Evolutionary conservation across 2,329 filamentous ascomycete genomes (phyloP).

Genomic region (Fusarium nanum): DNA sequence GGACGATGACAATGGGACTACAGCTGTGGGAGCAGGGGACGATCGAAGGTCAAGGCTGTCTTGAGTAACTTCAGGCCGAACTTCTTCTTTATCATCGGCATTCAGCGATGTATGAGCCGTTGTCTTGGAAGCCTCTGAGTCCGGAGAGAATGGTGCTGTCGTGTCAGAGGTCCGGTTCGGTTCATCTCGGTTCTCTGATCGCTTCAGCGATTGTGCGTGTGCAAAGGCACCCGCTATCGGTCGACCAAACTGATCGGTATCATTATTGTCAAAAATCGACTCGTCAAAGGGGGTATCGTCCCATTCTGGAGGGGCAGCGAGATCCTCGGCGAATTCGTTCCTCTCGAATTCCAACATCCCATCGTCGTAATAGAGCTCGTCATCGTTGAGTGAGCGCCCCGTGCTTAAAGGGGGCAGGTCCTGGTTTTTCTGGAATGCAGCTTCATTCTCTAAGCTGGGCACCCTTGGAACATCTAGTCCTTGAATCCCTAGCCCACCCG

Average conservation of each 20-base stretch:
- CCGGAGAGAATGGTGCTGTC: conserved; percentile 58
- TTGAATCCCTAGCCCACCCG: conserved; percentile 59
- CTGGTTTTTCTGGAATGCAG: conserved; percentile 40
- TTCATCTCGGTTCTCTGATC: conserved; percentile 46
- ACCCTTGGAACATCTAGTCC: conserved; percentile 45
- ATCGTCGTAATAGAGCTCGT: conserved; percentile 78
- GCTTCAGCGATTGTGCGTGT: conserved; percentile 61
- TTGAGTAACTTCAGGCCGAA: conserved; percentile 14
- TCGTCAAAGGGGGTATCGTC: conserved; percentile 75
- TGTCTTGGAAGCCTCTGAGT: conserved; percentile 59
- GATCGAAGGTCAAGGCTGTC: conserved; percentile 16
- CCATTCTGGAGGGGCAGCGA: conserved; percentile 55
- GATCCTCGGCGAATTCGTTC: conserved; percentile 59
- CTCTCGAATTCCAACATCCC: conserved; percentile 64
- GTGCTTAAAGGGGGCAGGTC: conserved; percentile 28
- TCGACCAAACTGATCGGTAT: conserved; percentile 71
- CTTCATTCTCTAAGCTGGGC: conserved; percentile 35
- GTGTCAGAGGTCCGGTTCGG: conserved; percentile 61
- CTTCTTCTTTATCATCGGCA: conserved; percentile 39
- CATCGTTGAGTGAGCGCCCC: conserved; percentile 52
- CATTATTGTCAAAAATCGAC: conserved; percentile 76
- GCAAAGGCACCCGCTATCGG: conserved; percentile 70
- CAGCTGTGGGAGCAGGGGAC: conserved; percentile 17
- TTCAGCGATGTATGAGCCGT: conserved; percentile 66
- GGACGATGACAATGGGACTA: conserved; percentile 16